These are phyloP conservation scores for Chaetomiaceae sp. DNA, from an alignment of 2,329 filamentous ascomycete species.

Conservation along the genomic window DNA sequence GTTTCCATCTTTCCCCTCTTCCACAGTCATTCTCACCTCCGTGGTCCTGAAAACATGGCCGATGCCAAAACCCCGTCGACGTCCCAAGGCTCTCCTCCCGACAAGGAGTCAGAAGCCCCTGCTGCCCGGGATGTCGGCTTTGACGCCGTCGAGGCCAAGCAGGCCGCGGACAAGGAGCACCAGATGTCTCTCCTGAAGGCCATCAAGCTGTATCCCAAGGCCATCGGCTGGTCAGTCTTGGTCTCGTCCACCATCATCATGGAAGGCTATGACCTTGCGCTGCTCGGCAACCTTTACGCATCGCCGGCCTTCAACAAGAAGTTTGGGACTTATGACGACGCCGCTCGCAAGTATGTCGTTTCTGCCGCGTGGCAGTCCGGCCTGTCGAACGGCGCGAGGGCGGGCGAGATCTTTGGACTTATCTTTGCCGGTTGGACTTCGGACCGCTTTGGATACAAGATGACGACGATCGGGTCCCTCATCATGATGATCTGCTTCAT, in stretches of 20 bases:
- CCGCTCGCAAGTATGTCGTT: conserved; percentile 40
- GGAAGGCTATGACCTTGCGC: conserved; percentile 48
- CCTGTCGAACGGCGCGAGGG: conserved; percentile 48
- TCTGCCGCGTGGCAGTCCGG: conserved; percentile 54
- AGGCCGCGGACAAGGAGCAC: conserved; percentile 38
- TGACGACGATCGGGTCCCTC: conserved; percentile 45
- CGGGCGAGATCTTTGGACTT: conserved; percentile 52
- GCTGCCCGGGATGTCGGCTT: not conserved
- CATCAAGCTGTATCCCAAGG: conserved; percentile 41
- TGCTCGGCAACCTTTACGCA: conserved; percentile 46
- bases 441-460: conserved; percentile 45
- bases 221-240: conserved; percentile 44
- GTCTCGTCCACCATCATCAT: conserved; percentile 45
- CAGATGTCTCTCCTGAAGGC: conserved; percentile 38
- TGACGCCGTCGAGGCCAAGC: conserved; percentile 34
- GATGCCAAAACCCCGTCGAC: not conserved
- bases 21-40: not conserved
- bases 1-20: not conserved
- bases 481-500: conserved; percentile 45
- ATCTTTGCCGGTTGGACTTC: conserved; percentile 32
- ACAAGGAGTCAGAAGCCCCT: not conserved
- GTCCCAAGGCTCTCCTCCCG: not conserved
- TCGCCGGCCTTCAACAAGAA: conserved; percentile 41
- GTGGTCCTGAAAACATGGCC: not conserved
- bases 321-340: conserved; percentile 38